A percentile compares a stretch with the other conserved stretches of the same genome.
phyloP scores from a whole-genome alignment of 768 basidiomycete genomes.

The Scleroderma bovista region DNA sequence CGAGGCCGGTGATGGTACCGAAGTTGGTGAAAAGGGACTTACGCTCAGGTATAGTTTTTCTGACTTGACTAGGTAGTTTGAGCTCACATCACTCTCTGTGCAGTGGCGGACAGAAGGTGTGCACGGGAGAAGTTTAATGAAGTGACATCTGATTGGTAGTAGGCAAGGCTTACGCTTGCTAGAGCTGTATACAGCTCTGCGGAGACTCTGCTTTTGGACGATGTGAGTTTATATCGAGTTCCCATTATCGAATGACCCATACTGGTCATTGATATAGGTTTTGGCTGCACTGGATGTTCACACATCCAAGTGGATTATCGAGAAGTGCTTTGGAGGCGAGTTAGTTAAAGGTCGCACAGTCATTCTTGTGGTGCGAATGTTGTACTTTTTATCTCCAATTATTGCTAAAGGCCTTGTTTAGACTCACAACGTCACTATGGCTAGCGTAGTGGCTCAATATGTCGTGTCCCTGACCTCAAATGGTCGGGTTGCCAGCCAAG shows the following conservation, averaged over 20 bases:
- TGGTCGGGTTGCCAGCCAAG: slow-evolving; percentile 47
- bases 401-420: slow-evolving; percentile 5
- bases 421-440: slow-evolving; percentile 31
- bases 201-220: slow-evolving; percentile 62
- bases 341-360: slow-evolving; percentile 46
- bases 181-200: slow-evolving; percentile 58
- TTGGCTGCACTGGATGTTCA: slow-evolving; percentile 58
- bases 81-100: neutral
- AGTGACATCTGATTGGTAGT: neutral
- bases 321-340: slow-evolving; percentile 42
- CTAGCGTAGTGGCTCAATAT: slow-evolving; percentile 21
- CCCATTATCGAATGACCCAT: neutral
- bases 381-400: neutral
- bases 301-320: slow-evolving; percentile 46
- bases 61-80: neutral
- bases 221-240: slow-evolving; percentile 36
- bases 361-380: slow-evolving; percentile 40
- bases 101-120: slow-evolving; percentile 54
- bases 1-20: slow-evolving; percentile 59
- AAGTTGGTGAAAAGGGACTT: slow-evolving; percentile 68
- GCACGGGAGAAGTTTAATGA: neutral
- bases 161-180: slow-evolving; percentile 50
- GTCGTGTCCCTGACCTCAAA: slow-evolving; percentile 51
- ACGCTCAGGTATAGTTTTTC: slow-evolving; percentile 36
- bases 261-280: slow-evolving; percentile 11